phyloP scores from a whole-genome alignment of 169 alveolate species.

The Plasmodium fragile region DNA sequence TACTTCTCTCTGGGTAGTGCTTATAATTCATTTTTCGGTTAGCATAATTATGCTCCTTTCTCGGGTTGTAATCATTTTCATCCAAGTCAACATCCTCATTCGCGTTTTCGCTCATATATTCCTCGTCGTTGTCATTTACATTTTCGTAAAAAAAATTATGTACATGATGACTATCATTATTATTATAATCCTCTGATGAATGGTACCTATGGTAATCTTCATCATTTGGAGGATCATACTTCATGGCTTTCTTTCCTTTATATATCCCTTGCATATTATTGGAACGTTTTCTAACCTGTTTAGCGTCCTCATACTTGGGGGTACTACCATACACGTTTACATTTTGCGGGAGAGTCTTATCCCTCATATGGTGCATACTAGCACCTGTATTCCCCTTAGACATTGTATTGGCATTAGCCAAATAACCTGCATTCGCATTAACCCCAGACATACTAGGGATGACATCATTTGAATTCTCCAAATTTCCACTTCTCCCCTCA shows the following conservation, averaged over 20 bases:
- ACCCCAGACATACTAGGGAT: background rate
- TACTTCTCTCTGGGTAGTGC: constrained; percentile 8
- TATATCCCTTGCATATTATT: constrained; percentile 29
- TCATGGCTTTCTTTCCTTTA: constrained; percentile 3
- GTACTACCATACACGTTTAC: background rate
- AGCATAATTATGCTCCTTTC: constrained; percentile 8
- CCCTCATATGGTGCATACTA: constrained; percentile 12
- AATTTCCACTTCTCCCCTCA: background rate
- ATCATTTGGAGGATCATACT: constrained; percentile 23
- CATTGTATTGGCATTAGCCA: constrained; percentile 13
- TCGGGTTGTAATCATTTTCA: constrained; percentile 11
- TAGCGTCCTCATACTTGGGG: constrained; percentile 16
- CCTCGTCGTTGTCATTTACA: constrained; percentile 1
- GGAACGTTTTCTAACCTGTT: constrained; percentile 8
- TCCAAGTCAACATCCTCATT: constrained; percentile 36
- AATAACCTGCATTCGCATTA: background rate
- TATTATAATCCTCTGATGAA: constrained; percentile 29
- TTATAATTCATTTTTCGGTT: constrained; percentile 34
- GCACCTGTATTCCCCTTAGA: background rate
- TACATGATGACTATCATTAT: background rate
- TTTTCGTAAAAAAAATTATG: constrained; percentile 14
- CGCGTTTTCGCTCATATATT: background rate
- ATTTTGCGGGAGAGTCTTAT: constrained; percentile 6
- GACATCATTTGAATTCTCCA: background rate
- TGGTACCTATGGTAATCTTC: constrained; percentile 20